phyloP scores from a whole-genome alignment of 2,329 filamentous ascomycete species.

The Myriosclerotinia duriaeana region DNA sequence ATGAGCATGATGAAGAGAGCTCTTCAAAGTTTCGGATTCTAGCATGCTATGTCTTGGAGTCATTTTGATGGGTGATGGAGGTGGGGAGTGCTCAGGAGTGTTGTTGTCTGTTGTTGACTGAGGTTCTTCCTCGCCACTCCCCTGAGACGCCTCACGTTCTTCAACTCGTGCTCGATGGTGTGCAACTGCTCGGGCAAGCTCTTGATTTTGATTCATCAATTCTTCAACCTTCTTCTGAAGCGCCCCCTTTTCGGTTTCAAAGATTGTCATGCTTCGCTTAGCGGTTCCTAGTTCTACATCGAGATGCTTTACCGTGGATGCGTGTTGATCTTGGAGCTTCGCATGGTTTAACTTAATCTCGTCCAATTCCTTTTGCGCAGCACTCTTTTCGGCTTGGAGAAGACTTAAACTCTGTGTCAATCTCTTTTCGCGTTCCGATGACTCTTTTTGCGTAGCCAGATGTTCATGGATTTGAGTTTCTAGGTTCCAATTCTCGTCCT shows the following conservation, averaged over 20 bases:
- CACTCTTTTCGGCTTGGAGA: slow-evolving; percentile 71
- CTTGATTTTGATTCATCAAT: slow-evolving; percentile 82
- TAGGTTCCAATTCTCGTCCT: slow-evolving; percentile 97
- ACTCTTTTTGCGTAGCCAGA: slow-evolving; percentile 69
- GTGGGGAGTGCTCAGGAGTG: slow-evolving; percentile 87
- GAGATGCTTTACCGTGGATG: slow-evolving; percentile 73
- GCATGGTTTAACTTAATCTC: slow-evolving; percentile 79
- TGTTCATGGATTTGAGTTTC: slow-evolving; percentile 90
- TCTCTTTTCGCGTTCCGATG: slow-evolving; percentile 79
- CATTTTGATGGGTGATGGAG: slow-evolving; percentile 84
- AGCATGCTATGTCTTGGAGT: slow-evolving; percentile 87
- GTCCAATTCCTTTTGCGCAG: slow-evolving; percentile 82
- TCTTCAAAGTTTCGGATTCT: slow-evolving; percentile 94
- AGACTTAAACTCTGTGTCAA: slow-evolving; percentile 70
- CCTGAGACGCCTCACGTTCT: slow-evolving; percentile 61
- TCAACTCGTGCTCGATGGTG: slow-evolving; percentile 66
- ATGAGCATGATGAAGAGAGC: slow-evolving; percentile 90
- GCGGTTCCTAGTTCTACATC: slow-evolving; percentile 85
- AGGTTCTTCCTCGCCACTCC: slow-evolving; percentile 61
- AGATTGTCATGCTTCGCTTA: slow-evolving; percentile 74
- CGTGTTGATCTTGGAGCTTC: slow-evolving; percentile 78
- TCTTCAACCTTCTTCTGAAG: slow-evolving; percentile 88
- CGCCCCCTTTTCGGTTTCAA: slow-evolving; percentile 73
- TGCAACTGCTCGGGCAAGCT: slow-evolving; percentile 81
- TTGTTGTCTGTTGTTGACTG: slow-evolving; percentile 65